Conservation (phyloP, 257 asterid species). For the Eustoma russellianum region DNA sequence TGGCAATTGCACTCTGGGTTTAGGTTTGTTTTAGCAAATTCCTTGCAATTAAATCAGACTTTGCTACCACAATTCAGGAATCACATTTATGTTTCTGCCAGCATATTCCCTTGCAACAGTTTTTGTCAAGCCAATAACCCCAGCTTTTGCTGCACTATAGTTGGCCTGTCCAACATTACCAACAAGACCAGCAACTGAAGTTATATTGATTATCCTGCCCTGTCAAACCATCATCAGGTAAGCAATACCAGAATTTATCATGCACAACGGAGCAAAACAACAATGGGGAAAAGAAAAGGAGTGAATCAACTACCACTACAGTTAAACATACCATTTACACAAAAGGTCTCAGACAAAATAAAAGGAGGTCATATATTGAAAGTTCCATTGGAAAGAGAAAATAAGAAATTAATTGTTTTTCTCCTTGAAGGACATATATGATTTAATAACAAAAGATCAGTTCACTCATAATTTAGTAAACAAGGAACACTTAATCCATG, state of each 20-base stretch:
- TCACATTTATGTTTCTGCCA: constrained; percentile 74
- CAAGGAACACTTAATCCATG: no score
- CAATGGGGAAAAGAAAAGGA: background rate
- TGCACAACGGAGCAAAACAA: background rate
- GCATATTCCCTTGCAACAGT: constrained; percentile 92
- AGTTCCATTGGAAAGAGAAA: no score
- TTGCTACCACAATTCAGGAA: constrained; percentile 16
- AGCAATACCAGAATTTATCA: background rate
- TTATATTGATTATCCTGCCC: constrained; percentile 92
- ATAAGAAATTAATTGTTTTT: no score
- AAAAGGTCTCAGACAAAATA: background rate
- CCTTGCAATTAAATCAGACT: background rate
- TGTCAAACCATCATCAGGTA: constrained; percentile 18
- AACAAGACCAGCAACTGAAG: constrained; percentile 92
- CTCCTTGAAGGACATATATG: no score
- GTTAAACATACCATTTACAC: no score
- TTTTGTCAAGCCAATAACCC: constrained; percentile 91
- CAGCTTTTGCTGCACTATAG: constrained; percentile 97
- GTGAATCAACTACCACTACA: background rate
- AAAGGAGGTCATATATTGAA: no score
- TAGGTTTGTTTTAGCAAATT: background rate
- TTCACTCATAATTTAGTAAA: no score
- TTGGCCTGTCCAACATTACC: constrained; percentile 97
- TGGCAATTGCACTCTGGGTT: background rate
- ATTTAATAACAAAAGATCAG: no score